Percentiles rank a stretch among this genome's conserved stretches.
phyloP scores from a whole-genome alignment of 2,329 filamentous ascomycete genomes.

The Dendryphion nanum region DNA sequence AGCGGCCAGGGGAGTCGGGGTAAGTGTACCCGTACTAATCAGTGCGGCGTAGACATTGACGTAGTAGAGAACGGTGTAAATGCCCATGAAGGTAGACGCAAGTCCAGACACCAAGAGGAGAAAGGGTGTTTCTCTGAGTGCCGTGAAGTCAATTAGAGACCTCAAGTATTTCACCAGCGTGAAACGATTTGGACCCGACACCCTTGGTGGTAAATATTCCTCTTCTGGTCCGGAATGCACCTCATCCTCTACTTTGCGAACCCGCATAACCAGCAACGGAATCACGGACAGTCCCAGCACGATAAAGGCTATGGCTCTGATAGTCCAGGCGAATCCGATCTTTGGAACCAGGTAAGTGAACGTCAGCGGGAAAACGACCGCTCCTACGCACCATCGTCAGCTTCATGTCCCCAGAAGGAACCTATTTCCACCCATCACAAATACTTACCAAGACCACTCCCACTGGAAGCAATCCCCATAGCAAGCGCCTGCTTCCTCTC shows the following conservation, averaged over 20 bases:
- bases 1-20: not conserved
- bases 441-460: conserved; percentile 1
- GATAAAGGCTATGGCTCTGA: not conserved
- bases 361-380: not conserved
- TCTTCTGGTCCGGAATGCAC: not conserved
- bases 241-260: not conserved
- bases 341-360: conserved; percentile 1
- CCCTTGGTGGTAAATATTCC: too few species aligned
- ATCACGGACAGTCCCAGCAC: not conserved
- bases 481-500: conserved; percentile 3
- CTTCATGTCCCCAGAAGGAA: too few species aligned
- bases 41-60: conserved; percentile 1
- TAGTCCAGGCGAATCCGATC: conserved; percentile 2
- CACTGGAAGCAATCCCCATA: conserved; percentile 5
- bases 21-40: not conserved
- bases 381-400: not conserved
- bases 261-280: not conserved
- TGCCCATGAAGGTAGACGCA: conserved; percentile 1
- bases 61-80: conserved; percentile 3
- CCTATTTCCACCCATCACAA: too few species aligned
- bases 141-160: not conserved
- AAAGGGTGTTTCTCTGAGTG: not conserved
- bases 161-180: too few species aligned
- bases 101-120: not conserved
- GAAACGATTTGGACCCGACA: too few species aligned